Conservation (phyloP, 768 basidiomycete species). For the Clavulina sp. region DNA sequence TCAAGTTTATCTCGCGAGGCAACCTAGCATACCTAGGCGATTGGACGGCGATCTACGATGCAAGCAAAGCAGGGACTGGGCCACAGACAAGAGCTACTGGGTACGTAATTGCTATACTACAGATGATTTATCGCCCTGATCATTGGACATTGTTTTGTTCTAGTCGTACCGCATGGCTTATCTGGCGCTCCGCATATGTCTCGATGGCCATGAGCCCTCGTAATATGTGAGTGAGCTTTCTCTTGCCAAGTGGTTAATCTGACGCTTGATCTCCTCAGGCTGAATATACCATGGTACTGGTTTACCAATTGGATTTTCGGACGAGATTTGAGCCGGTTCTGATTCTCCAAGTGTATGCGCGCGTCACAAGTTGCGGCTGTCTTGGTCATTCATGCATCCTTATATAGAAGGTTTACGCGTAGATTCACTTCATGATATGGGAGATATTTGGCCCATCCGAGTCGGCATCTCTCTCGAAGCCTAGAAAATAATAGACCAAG, state of each 20-base stretch:
- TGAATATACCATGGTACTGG: constrained; percentile 1
- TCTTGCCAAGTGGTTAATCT: not conserved
- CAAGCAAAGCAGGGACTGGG: constrained; percentile 31
- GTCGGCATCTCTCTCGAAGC: no score
- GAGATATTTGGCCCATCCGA: no score
- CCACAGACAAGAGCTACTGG: constrained; percentile 39
- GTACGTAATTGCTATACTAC: constrained; percentile 6
- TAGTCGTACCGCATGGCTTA: constrained; percentile 47
- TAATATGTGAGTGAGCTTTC: constrained; percentile 37
- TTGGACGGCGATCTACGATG: constrained; percentile 68
- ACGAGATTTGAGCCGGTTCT: not conserved
- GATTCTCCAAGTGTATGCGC: no score
- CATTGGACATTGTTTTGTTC: not conserved
- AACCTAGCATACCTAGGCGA: constrained; percentile 68
- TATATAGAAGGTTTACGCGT: no score
- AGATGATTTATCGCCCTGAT: not conserved
- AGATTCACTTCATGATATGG: no score
- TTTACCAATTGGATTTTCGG: constrained; percentile 2
- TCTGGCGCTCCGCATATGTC: constrained; percentile 72
- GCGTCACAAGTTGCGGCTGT: no score
- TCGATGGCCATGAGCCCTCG: constrained; percentile 54
- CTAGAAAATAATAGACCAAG: no score
- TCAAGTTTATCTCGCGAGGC: constrained; percentile 56
- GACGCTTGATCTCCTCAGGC: not conserved
- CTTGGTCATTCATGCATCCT: no score